Conservation (phyloP, 768 basidiomycete genomes). For the Lactarius sp. region DNA sequence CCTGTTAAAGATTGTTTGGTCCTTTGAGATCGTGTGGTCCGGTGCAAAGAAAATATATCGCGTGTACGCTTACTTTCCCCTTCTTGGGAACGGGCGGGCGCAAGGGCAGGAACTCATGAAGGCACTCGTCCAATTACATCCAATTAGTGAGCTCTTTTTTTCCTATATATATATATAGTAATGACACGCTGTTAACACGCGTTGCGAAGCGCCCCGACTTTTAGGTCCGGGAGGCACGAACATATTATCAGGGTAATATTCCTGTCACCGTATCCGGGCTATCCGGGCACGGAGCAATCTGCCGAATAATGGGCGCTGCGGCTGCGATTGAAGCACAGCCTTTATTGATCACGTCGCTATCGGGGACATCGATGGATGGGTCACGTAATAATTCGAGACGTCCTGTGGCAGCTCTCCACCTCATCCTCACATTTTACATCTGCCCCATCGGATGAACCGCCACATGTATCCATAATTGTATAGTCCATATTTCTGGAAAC, state of each 20-base stretch:
- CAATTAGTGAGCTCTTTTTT: conserved; percentile 20
- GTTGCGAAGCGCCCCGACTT: conserved; percentile 19
- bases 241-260: conserved; percentile 24
- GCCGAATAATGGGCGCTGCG: conserved; percentile 24
- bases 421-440: conserved; percentile 13
- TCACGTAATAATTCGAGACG: conserved; percentile 21
- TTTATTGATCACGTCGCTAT: conserved; percentile 23
- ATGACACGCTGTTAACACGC: conserved; percentile 23
- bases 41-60: conserved; percentile 23
- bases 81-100: conserved; percentile 23
- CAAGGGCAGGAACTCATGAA: conserved; percentile 24
- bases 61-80: conserved; percentile 23
- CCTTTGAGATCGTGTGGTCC: conserved; percentile 23
- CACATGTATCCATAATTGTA: conserved; percentile 21
- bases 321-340: conserved; percentile 20
- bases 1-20: conserved; percentile 22
- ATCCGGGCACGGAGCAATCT: conserved; percentile 19
- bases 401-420: conserved; percentile 11
- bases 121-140: conserved; percentile 23
- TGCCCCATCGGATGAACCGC: conserved; percentile 4
- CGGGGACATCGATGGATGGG: conserved; percentile 23
- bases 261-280: conserved; percentile 17
- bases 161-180: conserved; percentile 1
- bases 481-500: conserved; percentile 17
- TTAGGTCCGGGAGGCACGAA: conserved; percentile 24